Percentiles rank a stretch among this genome's conserved stretches.
These are phyloP conservation scores for Arctium minus DNA, from an alignment of 129 eudicot species.

Conservation along the genomic window DNA sequence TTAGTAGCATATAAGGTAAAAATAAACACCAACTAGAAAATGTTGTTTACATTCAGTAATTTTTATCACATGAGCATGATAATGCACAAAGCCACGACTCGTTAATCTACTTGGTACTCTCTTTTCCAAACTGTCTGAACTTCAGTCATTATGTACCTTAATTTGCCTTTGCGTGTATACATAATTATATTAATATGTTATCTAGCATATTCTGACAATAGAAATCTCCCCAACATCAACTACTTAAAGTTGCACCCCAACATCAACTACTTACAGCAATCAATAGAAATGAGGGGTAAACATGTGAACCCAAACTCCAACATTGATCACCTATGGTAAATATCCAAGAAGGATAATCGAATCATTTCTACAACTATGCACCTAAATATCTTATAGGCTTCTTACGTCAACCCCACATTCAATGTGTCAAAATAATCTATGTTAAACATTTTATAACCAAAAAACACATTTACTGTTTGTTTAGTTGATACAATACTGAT, in stretches of 20 bases:
- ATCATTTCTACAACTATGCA: neutral
- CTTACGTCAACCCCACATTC: neutral
- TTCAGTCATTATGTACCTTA: neutral
- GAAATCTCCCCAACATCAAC: neutral
- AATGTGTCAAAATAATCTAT: neutral
- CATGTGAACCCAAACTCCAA: neutral
- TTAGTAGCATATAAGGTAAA: neutral
- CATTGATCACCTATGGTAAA: neutral
- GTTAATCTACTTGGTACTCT: neutral
- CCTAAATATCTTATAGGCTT: neutral
- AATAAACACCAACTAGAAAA: neutral
- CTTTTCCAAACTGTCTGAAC: neutral
- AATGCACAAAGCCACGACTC: neutral
- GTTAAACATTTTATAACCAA: too few species aligned
- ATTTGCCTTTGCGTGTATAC: neutral
- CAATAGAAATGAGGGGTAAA: neutral
- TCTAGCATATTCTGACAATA: neutral
- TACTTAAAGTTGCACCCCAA: neutral
- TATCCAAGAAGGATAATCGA: neutral
- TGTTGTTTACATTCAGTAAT: neutral
- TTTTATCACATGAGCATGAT: neutral
- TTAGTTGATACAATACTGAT: too few species aligned
- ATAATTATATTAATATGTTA: neutral
- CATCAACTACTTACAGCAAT: neutral
- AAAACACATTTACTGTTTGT: too few species aligned